phyloP scores from a whole-genome alignment of 345 rosid genomes.

The Garcia nutans region DNA sequence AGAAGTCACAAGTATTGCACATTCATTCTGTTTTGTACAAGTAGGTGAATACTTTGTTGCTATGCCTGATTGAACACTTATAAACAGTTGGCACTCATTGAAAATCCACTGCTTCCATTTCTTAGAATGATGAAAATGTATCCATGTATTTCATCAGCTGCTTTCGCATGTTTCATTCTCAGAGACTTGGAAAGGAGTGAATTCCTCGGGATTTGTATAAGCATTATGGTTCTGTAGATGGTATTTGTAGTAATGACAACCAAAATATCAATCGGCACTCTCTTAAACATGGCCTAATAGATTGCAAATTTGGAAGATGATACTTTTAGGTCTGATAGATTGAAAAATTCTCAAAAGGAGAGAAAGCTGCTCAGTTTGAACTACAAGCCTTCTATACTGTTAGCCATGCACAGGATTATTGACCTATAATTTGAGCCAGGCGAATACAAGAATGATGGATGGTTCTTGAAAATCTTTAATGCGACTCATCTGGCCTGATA shows the following conservation, averaged over 20 bases:
- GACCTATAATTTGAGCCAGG: no score
- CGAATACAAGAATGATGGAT: background rate
- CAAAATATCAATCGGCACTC: background rate
- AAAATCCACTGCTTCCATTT: background rate
- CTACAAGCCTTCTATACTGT: no score
- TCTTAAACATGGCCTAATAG: no score
- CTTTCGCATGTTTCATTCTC: background rate
- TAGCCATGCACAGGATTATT: no score
- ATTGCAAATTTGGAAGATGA: no score
- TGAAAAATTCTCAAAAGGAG: no score
- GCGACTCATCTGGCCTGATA: background rate
- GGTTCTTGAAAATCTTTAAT: background rate
- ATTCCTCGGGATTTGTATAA: background rate
- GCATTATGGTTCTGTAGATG: background rate
- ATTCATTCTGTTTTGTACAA: constrained; percentile 9
- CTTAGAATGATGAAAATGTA: background rate
- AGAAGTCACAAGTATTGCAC: constrained; percentile 2
- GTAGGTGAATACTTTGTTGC: constrained; percentile 15
- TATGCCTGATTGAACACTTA: background rate
- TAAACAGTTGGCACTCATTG: background rate
- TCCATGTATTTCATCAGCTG: constrained; percentile 2
- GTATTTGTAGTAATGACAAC: background rate
- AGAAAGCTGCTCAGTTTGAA: no score
- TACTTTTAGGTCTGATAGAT: no score
- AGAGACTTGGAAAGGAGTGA: background rate